Percentiles rank a stretch among this genome's conserved stretches.
These are phyloP conservation scores for Plasmodium fragile DNA, from an alignment of 169 alveolate genomes.

Conservation along the genomic window DNA sequence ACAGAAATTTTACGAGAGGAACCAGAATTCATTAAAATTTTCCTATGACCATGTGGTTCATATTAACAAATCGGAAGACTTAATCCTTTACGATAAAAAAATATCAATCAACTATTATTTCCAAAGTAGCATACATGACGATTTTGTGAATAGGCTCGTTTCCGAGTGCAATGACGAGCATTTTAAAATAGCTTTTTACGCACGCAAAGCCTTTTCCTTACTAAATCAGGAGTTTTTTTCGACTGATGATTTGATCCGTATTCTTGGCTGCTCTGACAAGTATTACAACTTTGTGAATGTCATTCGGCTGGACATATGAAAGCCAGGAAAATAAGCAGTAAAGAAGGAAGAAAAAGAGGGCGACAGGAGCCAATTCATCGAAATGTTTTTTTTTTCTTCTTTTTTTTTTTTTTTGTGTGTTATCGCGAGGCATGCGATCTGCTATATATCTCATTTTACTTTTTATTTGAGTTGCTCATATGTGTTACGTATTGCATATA, in stretches of 20 bases:
- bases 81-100: constrained; percentile 41
- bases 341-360: not conserved
- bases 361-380: not conserved
- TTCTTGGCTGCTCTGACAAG: constrained; percentile 51
- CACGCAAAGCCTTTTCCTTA: constrained; percentile 53
- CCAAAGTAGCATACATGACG: constrained; percentile 30
- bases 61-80: constrained; percentile 41
- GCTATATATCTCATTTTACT: not conserved
- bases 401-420: not conserved
- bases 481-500: not conserved
- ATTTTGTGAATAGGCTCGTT: constrained; percentile 32
- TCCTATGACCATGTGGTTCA: constrained; percentile 40
- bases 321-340: not conserved
- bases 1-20: constrained; percentile 69
- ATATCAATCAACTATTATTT: constrained; percentile 50
- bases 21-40: constrained; percentile 17
- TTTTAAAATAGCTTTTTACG: constrained; percentile 45
- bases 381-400: not conserved
- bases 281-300: constrained; percentile 64
- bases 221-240: constrained; percentile 30
- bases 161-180: constrained; percentile 44
- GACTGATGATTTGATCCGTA: constrained; percentile 39
- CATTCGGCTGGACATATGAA: constrained; percentile 42
- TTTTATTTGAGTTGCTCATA: not conserved
- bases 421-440: not conserved